A percentile compares a stretch with the other conserved stretches of the same genome.
Conservation (phyloP, 768 basidiomycete genomes). For the Boletus barrowsii region DNA sequence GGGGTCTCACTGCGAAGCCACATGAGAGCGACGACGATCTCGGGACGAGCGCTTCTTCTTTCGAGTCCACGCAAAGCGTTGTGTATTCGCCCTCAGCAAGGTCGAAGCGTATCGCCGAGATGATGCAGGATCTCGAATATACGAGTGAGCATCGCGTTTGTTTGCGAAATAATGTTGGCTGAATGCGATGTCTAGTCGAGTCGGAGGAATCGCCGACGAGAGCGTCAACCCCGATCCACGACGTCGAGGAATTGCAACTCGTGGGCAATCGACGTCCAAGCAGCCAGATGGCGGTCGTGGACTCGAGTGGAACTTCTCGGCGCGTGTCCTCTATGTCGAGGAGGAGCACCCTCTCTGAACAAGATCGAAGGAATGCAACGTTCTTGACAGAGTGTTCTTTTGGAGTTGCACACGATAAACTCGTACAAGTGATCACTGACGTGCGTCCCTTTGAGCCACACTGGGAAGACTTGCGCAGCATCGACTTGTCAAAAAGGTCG, state of each 20-base stretch:
- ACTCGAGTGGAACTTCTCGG: conserved; percentile 30
- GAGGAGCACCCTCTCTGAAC: conserved; percentile 35
- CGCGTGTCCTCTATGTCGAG: conserved; percentile 46
- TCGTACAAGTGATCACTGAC: conserved; percentile 92
- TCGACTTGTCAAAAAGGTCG: conserved; percentile 66
- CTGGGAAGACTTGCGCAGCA: conserved; percentile 77
- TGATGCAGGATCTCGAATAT: conserved; percentile 72
- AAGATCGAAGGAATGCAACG: conserved; percentile 46
- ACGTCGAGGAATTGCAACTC: conserved; percentile 47
- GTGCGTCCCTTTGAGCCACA: conserved; percentile 91
- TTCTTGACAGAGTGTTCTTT: conserved; percentile 98
- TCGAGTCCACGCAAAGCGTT: conserved; percentile 16
- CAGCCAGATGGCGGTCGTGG: conserved; percentile 23
- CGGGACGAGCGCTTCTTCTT: conserved; percentile 17
- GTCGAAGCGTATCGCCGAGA: conserved; percentile 76
- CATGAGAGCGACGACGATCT: conserved; percentile 39
- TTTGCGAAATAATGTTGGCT: conserved; percentile 1
- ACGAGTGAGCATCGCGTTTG: conserved; percentile 51
- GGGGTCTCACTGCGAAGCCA: conserved; percentile 45
- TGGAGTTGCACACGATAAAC: conserved; percentile 84
- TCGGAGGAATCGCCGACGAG: conserved; percentile 58
- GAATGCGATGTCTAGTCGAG: conserved; percentile 21
- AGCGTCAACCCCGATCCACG: conserved; percentile 43
- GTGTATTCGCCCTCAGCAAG: conserved; percentile 56
- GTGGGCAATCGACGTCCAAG: conserved; percentile 42